Percentiles rank a stretch among this genome's conserved stretches.
These are phyloP conservation scores for Cladosporium sp. DNA, from an alignment of 2,329 filamentous ascomycete species.

Conservation along the genomic window DNA sequence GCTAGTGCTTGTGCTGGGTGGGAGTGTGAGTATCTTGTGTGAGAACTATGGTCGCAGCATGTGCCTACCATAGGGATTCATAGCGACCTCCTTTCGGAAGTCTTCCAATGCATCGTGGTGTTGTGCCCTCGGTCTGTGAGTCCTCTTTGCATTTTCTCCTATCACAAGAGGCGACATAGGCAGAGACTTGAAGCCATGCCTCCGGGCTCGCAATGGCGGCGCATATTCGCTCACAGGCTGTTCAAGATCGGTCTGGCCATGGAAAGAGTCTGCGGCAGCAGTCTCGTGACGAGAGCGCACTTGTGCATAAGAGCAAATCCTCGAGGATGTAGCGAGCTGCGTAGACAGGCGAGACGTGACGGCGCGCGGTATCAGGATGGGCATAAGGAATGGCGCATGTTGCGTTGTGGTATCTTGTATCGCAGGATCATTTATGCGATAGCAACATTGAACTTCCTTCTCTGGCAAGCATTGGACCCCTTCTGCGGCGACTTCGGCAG, in stretches of 20 bases:
- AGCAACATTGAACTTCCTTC: not conserved
- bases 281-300: not conserved
- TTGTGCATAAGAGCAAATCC: not conserved
- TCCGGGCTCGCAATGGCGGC: conserved; percentile 38
- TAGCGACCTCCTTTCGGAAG: conserved; percentile 61
- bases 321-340: not conserved
- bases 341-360: not conserved
- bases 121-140: conserved; percentile 23
- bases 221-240: conserved; percentile 32
- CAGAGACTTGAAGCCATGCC: conserved; percentile 41
- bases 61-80: conserved; percentile 65
- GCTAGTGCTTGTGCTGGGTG: conserved; percentile 62
- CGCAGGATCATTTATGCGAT: conserved; percentile 14
- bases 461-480: not conserved
- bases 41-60: not conserved
- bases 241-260: not conserved
- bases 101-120: conserved; percentile 42
- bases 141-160: conserved; percentile 44
- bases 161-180: conserved; percentile 53
- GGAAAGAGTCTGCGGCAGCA: not conserved
- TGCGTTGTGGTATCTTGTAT: not conserved
- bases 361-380: conserved; percentile 1
- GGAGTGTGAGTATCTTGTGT: conserved; percentile 9
- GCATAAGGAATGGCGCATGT: conserved; percentile 18
- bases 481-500: conserved; percentile 5